These are phyloP conservation scores for Catunica adiposa DNA, from an alignment of 2,329 filamentous ascomycete genomes.

Conservation along the genomic window DNA sequence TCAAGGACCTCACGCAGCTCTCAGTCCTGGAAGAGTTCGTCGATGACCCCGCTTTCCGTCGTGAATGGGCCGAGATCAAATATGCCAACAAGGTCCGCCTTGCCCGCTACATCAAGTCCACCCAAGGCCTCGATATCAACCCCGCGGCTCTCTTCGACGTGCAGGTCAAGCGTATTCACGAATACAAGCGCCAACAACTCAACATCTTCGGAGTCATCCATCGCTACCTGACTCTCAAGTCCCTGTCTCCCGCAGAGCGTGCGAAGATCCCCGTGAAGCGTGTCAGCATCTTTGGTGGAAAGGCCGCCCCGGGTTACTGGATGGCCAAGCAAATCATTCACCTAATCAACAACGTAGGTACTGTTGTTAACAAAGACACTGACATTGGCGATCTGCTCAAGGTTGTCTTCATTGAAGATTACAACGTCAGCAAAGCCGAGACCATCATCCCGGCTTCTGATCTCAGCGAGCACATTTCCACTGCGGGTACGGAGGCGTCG, in stretches of 20 bases:
- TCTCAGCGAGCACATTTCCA: slow-evolving; percentile 96
- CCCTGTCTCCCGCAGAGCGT: slow-evolving; percentile 63
- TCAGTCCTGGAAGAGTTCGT: slow-evolving; percentile 73
- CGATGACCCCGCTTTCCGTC: slow-evolving; percentile 78
- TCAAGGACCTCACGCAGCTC: slow-evolving; percentile 77
- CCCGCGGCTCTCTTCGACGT: slow-evolving; percentile 84
- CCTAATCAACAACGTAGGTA: slow-evolving; percentile 79
- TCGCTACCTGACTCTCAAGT: slow-evolving; percentile 78
- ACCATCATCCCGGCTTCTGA: slow-evolving; percentile 90
- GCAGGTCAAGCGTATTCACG: slow-evolving; percentile 97
- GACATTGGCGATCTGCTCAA: slow-evolving; percentile 91
- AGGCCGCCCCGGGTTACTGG: slow-evolving; percentile 97
- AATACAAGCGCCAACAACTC: slow-evolving; percentile 97
- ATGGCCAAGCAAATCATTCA: slow-evolving; percentile 99
- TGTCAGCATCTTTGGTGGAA: slow-evolving; percentile 93
- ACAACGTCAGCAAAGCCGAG: slow-evolving; percentile 98
- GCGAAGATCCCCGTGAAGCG: slow-evolving; percentile 81
- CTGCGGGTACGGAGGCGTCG: slow-evolving; percentile 76
- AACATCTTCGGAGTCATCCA: slow-evolving; percentile 98
- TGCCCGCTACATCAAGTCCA: slow-evolving; percentile 76
- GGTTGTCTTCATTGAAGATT: slow-evolving; percentile 93
- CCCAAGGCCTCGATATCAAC: slow-evolving; percentile 67
- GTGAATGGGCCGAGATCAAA: slow-evolving; percentile 94
- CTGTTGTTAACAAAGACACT: slow-evolving; percentile 78
- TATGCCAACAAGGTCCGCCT: slow-evolving; percentile 86